Conservation (phyloP, 1,139 yeast species). For the Geotrichum fermentans region DNA sequence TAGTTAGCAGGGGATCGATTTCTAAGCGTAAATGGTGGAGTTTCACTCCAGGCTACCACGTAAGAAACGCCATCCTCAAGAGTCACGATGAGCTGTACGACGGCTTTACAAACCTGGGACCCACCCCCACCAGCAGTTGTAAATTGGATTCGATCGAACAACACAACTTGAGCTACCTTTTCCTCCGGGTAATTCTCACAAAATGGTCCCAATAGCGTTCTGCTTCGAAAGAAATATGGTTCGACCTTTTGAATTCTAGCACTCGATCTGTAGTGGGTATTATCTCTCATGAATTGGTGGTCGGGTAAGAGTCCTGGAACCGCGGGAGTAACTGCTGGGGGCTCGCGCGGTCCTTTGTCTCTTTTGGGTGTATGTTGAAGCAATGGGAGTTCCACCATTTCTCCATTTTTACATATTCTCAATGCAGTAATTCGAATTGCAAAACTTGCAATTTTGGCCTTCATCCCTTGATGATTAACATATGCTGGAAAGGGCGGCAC, state of each 20-base stretch:
- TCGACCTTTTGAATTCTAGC: constrained; percentile 18
- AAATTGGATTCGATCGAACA: constrained; percentile 21
- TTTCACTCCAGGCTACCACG: constrained; percentile 19
- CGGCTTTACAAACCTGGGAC: constrained; percentile 15
- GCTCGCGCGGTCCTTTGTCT: constrained; percentile 17
- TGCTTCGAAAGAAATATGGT: constrained; percentile 14
- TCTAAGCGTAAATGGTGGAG: constrained; percentile 18
- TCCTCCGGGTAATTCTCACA: constrained; percentile 17
- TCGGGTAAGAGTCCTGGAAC: constrained; percentile 21
- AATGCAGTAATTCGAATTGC: constrained; percentile 20
- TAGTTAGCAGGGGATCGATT: constrained; percentile 19
- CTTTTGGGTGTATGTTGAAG: constrained; percentile 21
- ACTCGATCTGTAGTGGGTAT: constrained; percentile 17
- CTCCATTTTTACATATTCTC: constrained; percentile 6
- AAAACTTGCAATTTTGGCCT: constrained; percentile 10
- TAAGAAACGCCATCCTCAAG: constrained; percentile 17
- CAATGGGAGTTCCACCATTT: constrained; percentile 15
- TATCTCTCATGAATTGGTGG: constrained; percentile 20
- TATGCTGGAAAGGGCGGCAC: constrained; percentile 17
- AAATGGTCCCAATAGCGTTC: constrained; percentile 16
- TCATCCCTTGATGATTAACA: constrained; percentile 5
- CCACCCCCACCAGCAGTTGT: constrained; percentile 21
- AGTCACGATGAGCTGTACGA: constrained; percentile 18
- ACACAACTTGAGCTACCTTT: constrained; percentile 18
- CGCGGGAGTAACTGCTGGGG: constrained; percentile 18